A percentile compares a stretch with the other conserved stretches of the same genome.
These are phyloP conservation scores for Gynandropsis gynandra DNA, from an alignment of 345 rosid genomes.

Conservation along the genomic window DNA sequence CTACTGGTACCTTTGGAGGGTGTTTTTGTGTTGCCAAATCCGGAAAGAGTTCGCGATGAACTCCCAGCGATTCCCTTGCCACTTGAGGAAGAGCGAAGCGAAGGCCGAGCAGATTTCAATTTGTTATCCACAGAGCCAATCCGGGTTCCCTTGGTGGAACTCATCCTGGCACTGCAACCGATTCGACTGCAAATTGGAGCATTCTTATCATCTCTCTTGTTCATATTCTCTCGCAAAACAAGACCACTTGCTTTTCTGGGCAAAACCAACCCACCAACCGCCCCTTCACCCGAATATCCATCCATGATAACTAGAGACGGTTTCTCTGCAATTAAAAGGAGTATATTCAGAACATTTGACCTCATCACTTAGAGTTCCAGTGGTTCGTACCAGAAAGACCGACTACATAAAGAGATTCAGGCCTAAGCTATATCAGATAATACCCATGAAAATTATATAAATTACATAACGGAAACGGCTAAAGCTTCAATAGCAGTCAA, in stretches of 20 bases:
- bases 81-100: slow-evolving; percentile 12
- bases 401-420: background rate
- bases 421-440: background rate
- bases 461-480: background rate
- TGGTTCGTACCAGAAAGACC: background rate
- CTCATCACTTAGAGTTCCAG: background rate
- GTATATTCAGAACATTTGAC: background rate
- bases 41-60: slow-evolving; percentile 35
- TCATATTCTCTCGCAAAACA: slow-evolving; percentile 50
- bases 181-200: slow-evolving; percentile 52
- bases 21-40: slow-evolving; percentile 29
- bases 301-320: slow-evolving; percentile 46
- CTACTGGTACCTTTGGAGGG: slow-evolving; percentile 9
- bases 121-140: slow-evolving; percentile 33
- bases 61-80: slow-evolving; percentile 64
- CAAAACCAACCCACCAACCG: slow-evolving; percentile 24
- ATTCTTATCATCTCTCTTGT: slow-evolving; percentile 45
- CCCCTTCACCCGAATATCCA: slow-evolving; percentile 56
- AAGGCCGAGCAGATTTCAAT: slow-evolving; percentile 35
- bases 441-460: background rate
- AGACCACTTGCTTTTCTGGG: slow-evolving; percentile 48
- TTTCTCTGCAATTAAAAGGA: slow-evolving; percentile 18
- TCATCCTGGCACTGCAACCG: slow-evolving; percentile 55
- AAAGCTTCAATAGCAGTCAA: background rate
- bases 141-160: slow-evolving; percentile 36